Percentiles rank a stretch among this genome's conserved stretches.
These are phyloP conservation scores for Kwoniella botswanensis DNA, from an alignment of 768 basidiomycete genomes.

Conservation along the genomic window DNA sequence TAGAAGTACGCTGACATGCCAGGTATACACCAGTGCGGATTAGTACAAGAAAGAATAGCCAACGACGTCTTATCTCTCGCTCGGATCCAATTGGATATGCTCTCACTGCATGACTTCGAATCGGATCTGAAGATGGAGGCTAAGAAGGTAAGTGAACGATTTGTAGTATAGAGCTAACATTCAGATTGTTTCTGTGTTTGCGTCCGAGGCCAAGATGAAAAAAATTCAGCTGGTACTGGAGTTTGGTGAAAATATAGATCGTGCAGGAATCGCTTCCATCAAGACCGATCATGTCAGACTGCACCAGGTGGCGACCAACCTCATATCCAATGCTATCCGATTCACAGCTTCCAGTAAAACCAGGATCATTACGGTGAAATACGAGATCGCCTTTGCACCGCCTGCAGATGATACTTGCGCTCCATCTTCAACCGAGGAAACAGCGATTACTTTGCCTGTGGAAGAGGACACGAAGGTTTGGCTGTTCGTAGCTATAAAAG, in stretches of 20 bases:
- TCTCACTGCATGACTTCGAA: constrained; percentile 38
- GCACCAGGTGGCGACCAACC: constrained; percentile 47
- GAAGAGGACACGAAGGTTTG: constrained; percentile 32
- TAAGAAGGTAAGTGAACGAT: constrained; percentile 31
- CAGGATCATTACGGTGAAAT: constrained; percentile 35
- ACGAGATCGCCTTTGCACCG: constrained; percentile 41
- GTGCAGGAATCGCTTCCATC: constrained; percentile 1
- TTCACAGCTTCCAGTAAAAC: constrained; percentile 45
- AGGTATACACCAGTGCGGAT: constrained; percentile 39
- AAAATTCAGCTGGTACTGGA: constrained; percentile 44
- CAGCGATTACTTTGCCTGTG: constrained; percentile 1
- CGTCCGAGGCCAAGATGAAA: constrained; percentile 45
- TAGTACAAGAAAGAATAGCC: constrained; percentile 49
- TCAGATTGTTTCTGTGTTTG: constrained; percentile 51
- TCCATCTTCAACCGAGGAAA: constrained; percentile 1
- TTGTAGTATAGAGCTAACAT: background rate
- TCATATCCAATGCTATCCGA: constrained; percentile 52
- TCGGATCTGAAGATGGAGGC: constrained; percentile 39
- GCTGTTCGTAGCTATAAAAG: constrained; percentile 45
- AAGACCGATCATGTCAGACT: constrained; percentile 38
- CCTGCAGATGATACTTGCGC: constrained; percentile 36
- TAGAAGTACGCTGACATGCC: background rate
- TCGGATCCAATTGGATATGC: constrained; percentile 48
- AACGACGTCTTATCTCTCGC: constrained; percentile 52
- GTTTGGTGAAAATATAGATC: constrained; percentile 36